These are phyloP conservation scores for Penicillium taxi DNA, from an alignment of 495 filamentous ascomycete genomes.

Conservation along the genomic window DNA sequence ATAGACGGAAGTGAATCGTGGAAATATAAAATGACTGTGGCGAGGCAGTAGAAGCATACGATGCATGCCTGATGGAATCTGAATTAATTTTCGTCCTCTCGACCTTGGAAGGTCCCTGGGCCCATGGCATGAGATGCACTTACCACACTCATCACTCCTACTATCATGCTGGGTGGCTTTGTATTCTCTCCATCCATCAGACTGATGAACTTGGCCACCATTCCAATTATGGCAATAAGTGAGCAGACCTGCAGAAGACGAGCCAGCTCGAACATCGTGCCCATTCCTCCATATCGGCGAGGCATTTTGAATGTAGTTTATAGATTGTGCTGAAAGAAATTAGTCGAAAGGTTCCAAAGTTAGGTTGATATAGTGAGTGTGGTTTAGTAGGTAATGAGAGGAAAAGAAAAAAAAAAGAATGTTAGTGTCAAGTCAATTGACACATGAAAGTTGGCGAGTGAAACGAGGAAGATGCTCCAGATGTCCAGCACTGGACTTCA, in stretches of 20 bases:
- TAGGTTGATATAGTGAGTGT: neutral
- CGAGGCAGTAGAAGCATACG: constrained; percentile 65
- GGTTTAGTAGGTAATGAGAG: too few species aligned
- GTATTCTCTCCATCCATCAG: constrained; percentile 57
- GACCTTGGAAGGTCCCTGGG: neutral
- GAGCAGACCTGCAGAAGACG: constrained; percentile 62
- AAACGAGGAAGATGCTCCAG: too few species aligned
- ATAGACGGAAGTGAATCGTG: constrained; percentile 68
- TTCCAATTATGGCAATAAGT: constrained; percentile 72
- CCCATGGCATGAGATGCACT: constrained; percentile 21
- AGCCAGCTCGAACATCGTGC: constrained; percentile 66
- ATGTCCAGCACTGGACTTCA: too few species aligned
- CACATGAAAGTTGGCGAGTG: too few species aligned
- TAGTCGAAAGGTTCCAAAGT: neutral
- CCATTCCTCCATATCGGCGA: constrained; percentile 58
- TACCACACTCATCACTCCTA: constrained; percentile 75
- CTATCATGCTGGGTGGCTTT: constrained; percentile 60
- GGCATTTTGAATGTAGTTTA: constrained; percentile 17
- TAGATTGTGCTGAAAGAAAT: neutral
- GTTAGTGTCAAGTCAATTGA: too few species aligned
- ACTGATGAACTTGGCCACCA: constrained; percentile 77
- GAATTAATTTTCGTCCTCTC: too few species aligned
- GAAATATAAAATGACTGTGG: constrained; percentile 68
- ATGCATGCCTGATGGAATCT: constrained; percentile 55
- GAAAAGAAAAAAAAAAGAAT: too few species aligned